Evolutionary conservation across 306 rosid genomes (phyloP).

Genomic region (Lathyrus sativus): DNA sequence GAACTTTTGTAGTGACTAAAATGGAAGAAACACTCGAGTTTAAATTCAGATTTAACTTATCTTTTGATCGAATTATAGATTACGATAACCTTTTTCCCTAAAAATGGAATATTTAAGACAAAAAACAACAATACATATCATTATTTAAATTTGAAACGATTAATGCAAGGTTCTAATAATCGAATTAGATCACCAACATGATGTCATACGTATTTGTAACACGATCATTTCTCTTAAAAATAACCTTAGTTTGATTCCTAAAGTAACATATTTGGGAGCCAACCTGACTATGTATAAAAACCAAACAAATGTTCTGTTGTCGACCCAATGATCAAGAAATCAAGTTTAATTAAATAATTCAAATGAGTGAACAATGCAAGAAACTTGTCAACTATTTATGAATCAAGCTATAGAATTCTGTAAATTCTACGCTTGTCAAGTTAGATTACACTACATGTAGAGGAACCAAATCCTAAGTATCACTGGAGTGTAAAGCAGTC

Average conservation of each 20-base stretch:
- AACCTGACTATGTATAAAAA: background rate
- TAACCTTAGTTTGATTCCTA: background rate
- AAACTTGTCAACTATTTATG: no score
- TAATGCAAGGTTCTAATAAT: background rate
- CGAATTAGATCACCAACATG: background rate
- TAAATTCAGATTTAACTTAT: background rate
- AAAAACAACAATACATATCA: background rate
- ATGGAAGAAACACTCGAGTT: background rate
- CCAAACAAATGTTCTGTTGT: background rate
- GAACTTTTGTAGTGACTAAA: background rate
- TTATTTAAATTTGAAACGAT: background rate
- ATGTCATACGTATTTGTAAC: background rate
- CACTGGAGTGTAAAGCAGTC: no score
- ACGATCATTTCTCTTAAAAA: background rate
- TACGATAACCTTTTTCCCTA: background rate
- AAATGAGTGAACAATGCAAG: no score
- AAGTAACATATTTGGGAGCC: background rate
- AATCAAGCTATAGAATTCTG: no score
- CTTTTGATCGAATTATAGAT: background rate
- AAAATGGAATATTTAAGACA: background rate
- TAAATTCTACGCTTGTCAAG: no score
- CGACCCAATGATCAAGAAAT: background rate
- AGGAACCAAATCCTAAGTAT: no score
- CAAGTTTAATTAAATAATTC: no score
- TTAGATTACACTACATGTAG: no score